Evolutionary conservation across 768 basidiomycete genomes (phyloP), one percentile per base, ranked within the genome.

Genomic region (Hydnum rufescens): DNA sequence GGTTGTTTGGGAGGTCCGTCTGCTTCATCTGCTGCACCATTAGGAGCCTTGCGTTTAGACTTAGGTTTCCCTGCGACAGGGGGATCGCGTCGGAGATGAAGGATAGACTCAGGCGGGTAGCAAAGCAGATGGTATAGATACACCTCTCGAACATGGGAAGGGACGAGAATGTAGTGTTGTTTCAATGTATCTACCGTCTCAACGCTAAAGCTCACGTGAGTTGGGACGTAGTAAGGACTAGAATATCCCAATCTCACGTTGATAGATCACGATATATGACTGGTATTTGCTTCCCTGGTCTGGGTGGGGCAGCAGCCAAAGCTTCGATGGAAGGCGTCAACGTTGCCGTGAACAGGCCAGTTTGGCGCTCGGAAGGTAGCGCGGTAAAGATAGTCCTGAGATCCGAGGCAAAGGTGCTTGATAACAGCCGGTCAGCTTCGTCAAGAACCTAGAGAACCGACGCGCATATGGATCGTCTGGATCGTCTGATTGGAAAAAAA

Each of bases 271-370:
- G 71, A 64, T 95, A 80, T 25, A 95, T 71, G 61, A 92, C 93
- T 0, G 89, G 87, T 56, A 74, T 78, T 61, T 80, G 72, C 65
- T 93, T 97, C 3, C 92, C 93, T 0, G 74, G 70, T 57, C 76
- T 72, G 2, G 90, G 87, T 4, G 78, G 66, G 19, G 80, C 78
- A 32, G 73, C 70, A 4, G 80, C 82, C 22, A 96, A 62, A 4
- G 73, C 70, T 60, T 92, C 84, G 53, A 99, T 86, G 0, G 88
- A 76, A 4, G 80, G 74, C 3, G 89, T 92, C 55, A 93, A 68
- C 1, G 95, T 99, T 0, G 95, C 95, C 0, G 95, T 99, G 66
- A 97, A 97, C 39, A 99, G 73, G 59, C 89, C 86, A 0, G 93
- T 97, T 63, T 97, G 93, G n/a, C 95, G 74, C 30, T 87, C 77